Evolutionary conservation across 2,329 filamentous ascomycete genomes (phyloP).

Genomic region (Neospermospora avenae): DNA sequence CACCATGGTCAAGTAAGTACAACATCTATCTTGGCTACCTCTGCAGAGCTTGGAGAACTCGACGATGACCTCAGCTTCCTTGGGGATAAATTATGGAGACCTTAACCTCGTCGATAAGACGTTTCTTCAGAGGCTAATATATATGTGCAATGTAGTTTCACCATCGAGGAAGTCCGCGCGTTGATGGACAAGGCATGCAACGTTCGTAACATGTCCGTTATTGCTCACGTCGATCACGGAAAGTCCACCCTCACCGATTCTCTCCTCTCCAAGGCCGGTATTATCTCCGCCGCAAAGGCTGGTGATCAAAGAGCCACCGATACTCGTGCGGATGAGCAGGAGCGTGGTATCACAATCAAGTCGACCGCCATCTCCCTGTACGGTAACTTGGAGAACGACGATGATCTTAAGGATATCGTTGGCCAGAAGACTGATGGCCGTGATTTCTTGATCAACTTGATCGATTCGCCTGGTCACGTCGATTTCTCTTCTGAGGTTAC

Average conservation of each 20-base stretch:
- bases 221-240: constrained; percentile 99
- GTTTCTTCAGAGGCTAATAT: constrained; percentile 45
- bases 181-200: constrained; percentile 78
- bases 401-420: constrained; percentile 93
- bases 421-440: constrained; percentile 83
- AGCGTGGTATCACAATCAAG: constrained; percentile 99
- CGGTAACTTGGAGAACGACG: constrained; percentile 72
- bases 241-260: constrained; percentile 99
- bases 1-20: constrained; percentile 99
- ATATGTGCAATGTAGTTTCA: constrained; percentile 69
- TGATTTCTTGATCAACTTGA: constrained; percentile 99
- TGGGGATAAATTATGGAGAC: constrained; percentile 4
- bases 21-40: background rate
- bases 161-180: constrained; percentile 84
- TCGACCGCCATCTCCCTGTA: constrained; percentile 99
- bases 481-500: constrained; percentile 99
- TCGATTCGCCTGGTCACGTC: constrained; percentile 99
- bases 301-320: constrained; percentile 95
- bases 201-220: constrained; percentile 97
- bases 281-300: constrained; percentile 96
- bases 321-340: constrained; percentile 96
- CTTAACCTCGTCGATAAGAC: constrained; percentile 22
- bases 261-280: constrained; percentile 98
- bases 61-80: constrained; percentile 1
- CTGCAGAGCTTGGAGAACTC: background rate